Percentiles rank a stretch among this genome's conserved stretches.
phyloP scores from a whole-genome alignment of 768 basidiomycete species.

The Dictyophora rubrovolvata region DNA sequence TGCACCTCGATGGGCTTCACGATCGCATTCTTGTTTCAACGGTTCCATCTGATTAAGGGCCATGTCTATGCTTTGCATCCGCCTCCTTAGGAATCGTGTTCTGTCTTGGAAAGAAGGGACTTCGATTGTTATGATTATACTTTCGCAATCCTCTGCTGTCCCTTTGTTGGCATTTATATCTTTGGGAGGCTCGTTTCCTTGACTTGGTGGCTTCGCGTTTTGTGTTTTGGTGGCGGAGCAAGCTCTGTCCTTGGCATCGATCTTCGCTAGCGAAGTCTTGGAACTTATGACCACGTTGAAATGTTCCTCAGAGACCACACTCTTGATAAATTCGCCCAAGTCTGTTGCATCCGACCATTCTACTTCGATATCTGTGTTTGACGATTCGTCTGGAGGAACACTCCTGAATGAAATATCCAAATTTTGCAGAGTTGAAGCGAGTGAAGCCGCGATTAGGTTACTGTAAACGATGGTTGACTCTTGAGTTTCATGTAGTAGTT shows the following conservation, averaged over 20 bases:
- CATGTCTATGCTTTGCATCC: constrained; percentile 32
- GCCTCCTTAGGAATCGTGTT: constrained; percentile 44
- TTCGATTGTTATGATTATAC: constrained; percentile 33
- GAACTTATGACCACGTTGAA: constrained; percentile 37
- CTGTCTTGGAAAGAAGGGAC: constrained; percentile 57
- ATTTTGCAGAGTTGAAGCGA: constrained; percentile 22
- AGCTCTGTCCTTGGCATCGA: no score
- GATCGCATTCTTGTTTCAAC: constrained; percentile 46
- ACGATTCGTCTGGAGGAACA: constrained; percentile 17
- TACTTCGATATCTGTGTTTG: constrained; percentile 26
- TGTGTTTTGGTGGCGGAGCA: no score
- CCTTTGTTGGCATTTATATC: background rate
- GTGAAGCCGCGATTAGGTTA: constrained; percentile 12
- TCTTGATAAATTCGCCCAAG: constrained; percentile 55
- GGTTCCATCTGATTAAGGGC: constrained; percentile 41
- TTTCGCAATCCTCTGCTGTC: constrained; percentile 10
- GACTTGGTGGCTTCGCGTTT: no score
- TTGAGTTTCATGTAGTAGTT: no score
- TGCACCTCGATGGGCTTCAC: constrained; percentile 45
- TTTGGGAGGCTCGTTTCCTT: no score
- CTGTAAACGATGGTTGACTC: constrained; percentile 2
- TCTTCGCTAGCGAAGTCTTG: background rate
- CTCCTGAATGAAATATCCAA: constrained; percentile 36
- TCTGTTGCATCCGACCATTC: constrained; percentile 58
- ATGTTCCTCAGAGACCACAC: constrained; percentile 42